These are phyloP conservation scores for Colletotrichum sp. DNA, from an alignment of 2,329 filamentous ascomycete genomes.

Conservation along the genomic window DNA sequence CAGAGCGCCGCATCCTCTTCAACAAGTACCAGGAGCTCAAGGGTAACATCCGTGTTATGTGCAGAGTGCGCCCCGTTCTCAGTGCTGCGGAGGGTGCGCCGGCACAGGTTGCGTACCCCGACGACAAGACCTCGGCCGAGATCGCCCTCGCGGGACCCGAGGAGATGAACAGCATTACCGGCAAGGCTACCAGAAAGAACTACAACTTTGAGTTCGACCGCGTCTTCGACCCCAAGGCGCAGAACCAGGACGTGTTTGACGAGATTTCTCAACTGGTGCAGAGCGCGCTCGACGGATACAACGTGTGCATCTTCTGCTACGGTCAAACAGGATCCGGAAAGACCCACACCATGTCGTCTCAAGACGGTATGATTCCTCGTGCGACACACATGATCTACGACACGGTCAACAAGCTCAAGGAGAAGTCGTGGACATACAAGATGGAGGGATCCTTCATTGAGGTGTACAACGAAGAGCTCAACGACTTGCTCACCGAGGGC, in stretches of 20 bases:
- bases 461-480: constrained; percentile 97
- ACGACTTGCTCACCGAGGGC: constrained; percentile 72
- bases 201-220: constrained; percentile 92
- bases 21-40: constrained; percentile 98
- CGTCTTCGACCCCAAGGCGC: constrained; percentile 79
- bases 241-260: constrained; percentile 88
- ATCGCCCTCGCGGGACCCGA: constrained; percentile 84
- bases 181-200: constrained; percentile 75
- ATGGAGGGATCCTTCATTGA: constrained; percentile 97
- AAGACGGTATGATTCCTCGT: constrained; percentile 92
- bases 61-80: constrained; percentile 82
- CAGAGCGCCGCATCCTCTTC: constrained; percentile 86
- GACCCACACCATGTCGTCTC: constrained; percentile 92
- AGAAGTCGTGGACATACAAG: constrained; percentile 92
- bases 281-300: constrained; percentile 95
- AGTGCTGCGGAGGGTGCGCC: constrained; percentile 63
- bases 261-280: constrained; percentile 98
- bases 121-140: constrained; percentile 86
- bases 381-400: constrained; percentile 94
- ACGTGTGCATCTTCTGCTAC: constrained; percentile 98
- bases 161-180: constrained; percentile 77
- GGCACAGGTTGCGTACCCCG: constrained; percentile 79
- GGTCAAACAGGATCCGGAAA: constrained; percentile 97
- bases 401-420: constrained; percentile 80
- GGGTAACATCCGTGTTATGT: constrained; percentile 98